Evolutionary conservation across 2,329 filamentous ascomycete species (phyloP), one percentile per base, ranked within the genome.

Genomic region (Penicillium sp.): DNA sequence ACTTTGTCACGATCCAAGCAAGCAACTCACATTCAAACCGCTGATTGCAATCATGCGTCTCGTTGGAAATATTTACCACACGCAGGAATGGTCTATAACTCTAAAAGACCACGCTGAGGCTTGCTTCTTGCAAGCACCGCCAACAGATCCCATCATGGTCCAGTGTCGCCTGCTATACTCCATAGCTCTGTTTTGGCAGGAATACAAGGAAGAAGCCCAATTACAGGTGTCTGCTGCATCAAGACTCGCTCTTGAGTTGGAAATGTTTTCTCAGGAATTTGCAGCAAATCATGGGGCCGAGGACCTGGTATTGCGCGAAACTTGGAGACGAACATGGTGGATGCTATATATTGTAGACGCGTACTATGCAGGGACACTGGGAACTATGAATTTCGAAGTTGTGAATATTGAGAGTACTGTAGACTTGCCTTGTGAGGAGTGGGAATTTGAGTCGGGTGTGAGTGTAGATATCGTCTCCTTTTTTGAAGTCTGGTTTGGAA

Each of bases 301-400:
- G 3, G 65, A 69, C 48, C 51, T 55, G 0, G 61, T 69, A 1
- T 28, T 66, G 21, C 57, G 58, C 40, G 70, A 72, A 61, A 63
- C 62, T 68, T 91, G 88, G 71, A 65, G 71, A 48, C 62, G 71
- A 16, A 72, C 71, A 7, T 73, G 70, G 69, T 72, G 71, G 70
- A 63, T 63, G 60, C 38, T 72, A 23, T 92, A 86, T 67, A 81
- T 88, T 14, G 81, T 89, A 9, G 90, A 94, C 66, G 88, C 86
- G 52, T 87, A 92, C 79, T 83, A 92, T 61, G 87, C 90, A 2
- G 89, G 88, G 4, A 86, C 62, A 28, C 55, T 64, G n/a, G 64
- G 64, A 7, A 66, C 65, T 2, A 65, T 61, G 63, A 64, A 61
- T 3, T 65, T 68, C 26, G 52, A 49, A 11, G 52, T 64, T 12